Base-by-base conservation (phyloP, 1,284 basidiomycete species). In the Schizophyllum commune region DNA sequence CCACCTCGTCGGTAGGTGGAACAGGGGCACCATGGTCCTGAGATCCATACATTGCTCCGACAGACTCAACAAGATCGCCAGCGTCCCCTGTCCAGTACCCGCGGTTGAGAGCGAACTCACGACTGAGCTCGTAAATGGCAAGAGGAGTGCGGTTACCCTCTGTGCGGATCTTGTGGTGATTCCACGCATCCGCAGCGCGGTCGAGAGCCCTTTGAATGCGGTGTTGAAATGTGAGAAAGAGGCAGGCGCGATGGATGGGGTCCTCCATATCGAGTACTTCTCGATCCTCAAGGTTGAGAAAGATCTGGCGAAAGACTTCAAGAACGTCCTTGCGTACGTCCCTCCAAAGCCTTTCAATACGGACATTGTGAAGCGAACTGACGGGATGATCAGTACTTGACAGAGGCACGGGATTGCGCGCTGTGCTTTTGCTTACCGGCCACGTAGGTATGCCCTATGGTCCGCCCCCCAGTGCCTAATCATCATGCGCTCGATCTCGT, bases 331-430 rank as follows among this genome's bases (percentile, higher is more conserved):
- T 54, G 9, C 61, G 1, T 59, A 70, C 52, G 55, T 71, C 67
- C 15, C 61, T 58, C 76, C 77, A 78, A 0, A 78, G 65, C 0
- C 74, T 62, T 61, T 77, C 75, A 32, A 76, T 74, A 0, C 67
- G 63, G 1, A 67, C 69, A 34, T 72, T 72, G 51, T 72, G 66
- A 4, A 72, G 64, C 59, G 68, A 74, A 58, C 69, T 71, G 55
- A 15, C 55, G 57, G 34, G 63, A 64, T 11, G 61, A 33, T 20
- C 61, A 55, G 32, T 60, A 58, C 5, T 17, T 58, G 2, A 60
- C 57, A n/a, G n/a, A n/a, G n/a, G n/a, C 1, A 56, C 54, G 4
- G 21, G 56, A 32, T 33, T 58, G 34, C 13, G 34, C 13, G 34
- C 34, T 7, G 13, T 7, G 34, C 34, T n/a, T n/a, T n/a, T 51